Percentiles rank a stretch among this genome's conserved stretches.
phyloP scores from a whole-genome alignment of 1,284 basidiomycete species.

The Cystobasidium slooffiae region DNA sequence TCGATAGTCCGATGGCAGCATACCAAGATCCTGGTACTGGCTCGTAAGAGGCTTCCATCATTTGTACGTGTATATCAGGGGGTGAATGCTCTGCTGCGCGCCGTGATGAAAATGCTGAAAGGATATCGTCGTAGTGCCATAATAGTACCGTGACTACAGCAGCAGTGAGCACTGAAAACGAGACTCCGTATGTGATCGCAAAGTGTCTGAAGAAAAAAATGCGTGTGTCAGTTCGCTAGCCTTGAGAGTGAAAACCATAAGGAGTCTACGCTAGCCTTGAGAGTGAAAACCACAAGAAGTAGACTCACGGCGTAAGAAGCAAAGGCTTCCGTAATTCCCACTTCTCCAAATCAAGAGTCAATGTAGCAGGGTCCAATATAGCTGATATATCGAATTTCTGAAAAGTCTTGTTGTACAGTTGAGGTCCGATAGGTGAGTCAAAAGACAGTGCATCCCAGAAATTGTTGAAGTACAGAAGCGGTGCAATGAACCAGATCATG shows the following conservation, averaged over 20 bases:
- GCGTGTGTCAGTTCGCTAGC: too few species aligned
- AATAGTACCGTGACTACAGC: slow-evolving; percentile 57
- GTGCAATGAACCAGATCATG: slow-evolving; percentile 58
- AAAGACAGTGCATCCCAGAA: slow-evolving; percentile 58
- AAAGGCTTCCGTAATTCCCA: slow-evolving; percentile 52
- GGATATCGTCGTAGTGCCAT: slow-evolving; percentile 58
- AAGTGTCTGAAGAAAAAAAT: too few species aligned
- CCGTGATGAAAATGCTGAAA: slow-evolving; percentile 53
- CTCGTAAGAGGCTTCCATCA: slow-evolving; percentile 56
- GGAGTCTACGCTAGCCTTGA: too few species aligned
- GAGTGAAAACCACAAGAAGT: too few species aligned
- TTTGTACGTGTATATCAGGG: slow-evolving; percentile 50
- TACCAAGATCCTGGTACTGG: slow-evolving; percentile 57
- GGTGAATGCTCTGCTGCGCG: slow-evolving; percentile 21
- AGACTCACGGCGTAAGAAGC: slow-evolving; percentile 32
- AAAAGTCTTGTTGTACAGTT: slow-evolving; percentile 55
- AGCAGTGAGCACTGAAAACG: slow-evolving; percentile 58
- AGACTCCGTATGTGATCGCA: slow-evolving; percentile 57
- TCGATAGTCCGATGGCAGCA: slow-evolving; percentile 53
- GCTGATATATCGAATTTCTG: slow-evolving; percentile 51
- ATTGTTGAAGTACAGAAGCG: slow-evolving; percentile 58
- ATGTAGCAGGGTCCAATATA: slow-evolving; percentile 49
- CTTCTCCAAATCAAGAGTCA: slow-evolving; percentile 50
- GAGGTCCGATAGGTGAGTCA: slow-evolving; percentile 57
- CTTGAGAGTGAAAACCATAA: too few species aligned